Conservation (phyloP, 257 asterid genomes). For the Apocynum venetum region DNA sequence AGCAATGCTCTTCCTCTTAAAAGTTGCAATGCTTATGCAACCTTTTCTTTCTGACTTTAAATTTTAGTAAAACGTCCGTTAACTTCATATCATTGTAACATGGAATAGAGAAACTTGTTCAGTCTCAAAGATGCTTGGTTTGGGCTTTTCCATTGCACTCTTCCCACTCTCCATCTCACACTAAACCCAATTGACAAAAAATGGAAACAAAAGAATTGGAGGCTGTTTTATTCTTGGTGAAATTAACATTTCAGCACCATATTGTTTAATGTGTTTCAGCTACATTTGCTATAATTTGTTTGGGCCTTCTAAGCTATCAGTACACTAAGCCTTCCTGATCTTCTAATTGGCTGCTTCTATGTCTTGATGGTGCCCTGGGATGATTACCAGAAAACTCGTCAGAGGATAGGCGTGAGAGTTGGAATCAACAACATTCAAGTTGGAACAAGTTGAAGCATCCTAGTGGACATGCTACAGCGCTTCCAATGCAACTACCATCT, state of each 20-base stretch:
- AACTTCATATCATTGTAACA: not conserved
- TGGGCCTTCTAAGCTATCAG: not conserved
- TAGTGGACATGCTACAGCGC: conserved; percentile 47
- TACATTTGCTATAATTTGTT: not conserved
- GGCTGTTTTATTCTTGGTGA: not conserved
- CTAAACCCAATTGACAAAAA: not conserved
- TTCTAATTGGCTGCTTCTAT: not conserved
- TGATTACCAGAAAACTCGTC: conserved; percentile 44
- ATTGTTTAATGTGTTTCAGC: not conserved
- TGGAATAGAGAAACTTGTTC: not conserved
- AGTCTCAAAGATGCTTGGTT: not conserved
- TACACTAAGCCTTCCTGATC: not conserved
- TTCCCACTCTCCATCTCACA: too few species aligned
- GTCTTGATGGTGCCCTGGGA: conserved; percentile 18
- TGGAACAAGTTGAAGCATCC: conserved; percentile 56
- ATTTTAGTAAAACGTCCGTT: not conserved
- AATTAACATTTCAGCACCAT: not conserved
- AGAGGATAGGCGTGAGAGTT: conserved; percentile 51
- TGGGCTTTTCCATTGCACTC: not conserved
- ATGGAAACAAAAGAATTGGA: not conserved
- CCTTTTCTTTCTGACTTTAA: not conserved
- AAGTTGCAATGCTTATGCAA: not conserved
- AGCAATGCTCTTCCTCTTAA: not conserved
- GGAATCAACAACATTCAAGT: conserved; percentile 47
- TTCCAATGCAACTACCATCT: conserved; percentile 86